Evolutionary conservation across 805 yeast species (phyloP).

Genomic region (Candida boidinii): DNA sequence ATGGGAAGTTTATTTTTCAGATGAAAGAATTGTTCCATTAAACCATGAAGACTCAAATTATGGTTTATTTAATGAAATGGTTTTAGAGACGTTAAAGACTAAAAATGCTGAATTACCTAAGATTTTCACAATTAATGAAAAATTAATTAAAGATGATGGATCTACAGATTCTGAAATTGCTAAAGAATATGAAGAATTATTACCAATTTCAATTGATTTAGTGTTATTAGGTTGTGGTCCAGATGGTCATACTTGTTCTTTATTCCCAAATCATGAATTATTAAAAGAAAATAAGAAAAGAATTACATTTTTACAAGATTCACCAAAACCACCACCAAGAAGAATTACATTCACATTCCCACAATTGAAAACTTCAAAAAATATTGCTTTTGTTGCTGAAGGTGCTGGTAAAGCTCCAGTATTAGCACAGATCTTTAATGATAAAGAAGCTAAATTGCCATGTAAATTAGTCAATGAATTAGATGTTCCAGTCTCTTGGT

Average conservation of each 20-base stretch:
- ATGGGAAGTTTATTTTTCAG: constrained; percentile 83
- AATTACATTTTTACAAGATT: constrained; percentile 64
- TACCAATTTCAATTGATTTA: constrained; percentile 57
- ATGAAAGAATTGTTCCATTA: constrained; percentile 83
- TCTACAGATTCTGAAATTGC: constrained; percentile 51
- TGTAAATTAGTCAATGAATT: constrained; percentile 64
- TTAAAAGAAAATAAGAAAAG: constrained; percentile 42
- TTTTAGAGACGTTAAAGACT: constrained; percentile 39
- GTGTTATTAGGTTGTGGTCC: constrained; percentile 88
- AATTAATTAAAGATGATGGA: constrained; percentile 47
- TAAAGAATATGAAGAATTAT: constrained; percentile 44
- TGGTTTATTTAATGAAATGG: constrained; percentile 63
- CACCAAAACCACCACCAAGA: constrained; percentile 92
- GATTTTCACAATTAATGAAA: constrained; percentile 57
- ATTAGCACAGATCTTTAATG: constrained; percentile 60
- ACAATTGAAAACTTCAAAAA: constrained; percentile 43
- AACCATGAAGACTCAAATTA: constrained; percentile 80
- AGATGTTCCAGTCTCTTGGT: constrained; percentile 58
- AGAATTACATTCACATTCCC: constrained; percentile 87
- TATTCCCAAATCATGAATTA: constrained; percentile 78
- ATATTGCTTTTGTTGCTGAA: constrained; percentile 78
- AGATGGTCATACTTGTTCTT: constrained; percentile 91
- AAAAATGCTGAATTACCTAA: constrained; percentile 42
- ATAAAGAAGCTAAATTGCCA: constrained; percentile 43
- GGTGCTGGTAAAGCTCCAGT: constrained; percentile 78